Evolutionary conservation across 495 filamentous ascomycete species (phyloP).

Genomic region (Penicillium cosmopolitanum): DNA sequence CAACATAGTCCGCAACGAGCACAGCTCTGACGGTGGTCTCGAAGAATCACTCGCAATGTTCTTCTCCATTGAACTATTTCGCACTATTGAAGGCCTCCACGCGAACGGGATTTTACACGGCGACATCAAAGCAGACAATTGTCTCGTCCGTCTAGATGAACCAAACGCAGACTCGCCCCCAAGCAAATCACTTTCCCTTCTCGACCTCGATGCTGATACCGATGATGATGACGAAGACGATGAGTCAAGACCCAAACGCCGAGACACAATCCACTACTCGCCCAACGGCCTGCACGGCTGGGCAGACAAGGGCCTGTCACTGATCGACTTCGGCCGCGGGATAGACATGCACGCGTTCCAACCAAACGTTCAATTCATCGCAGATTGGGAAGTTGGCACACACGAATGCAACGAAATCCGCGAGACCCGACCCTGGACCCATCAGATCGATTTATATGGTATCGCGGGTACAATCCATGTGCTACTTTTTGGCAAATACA

Average conservation of each 20-base stretch:
- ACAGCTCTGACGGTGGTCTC: slow-evolving; percentile 63
- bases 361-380: slow-evolving; percentile 81
- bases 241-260: slow-evolving; percentile 47
- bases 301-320: slow-evolving; percentile 73
- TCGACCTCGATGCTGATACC: slow-evolving; percentile 35
- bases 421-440: slow-evolving; percentile 91
- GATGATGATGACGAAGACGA: slow-evolving; percentile 15
- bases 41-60: slow-evolving; percentile 93
- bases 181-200: slow-evolving; percentile 30
- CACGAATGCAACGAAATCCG: slow-evolving; percentile 95
- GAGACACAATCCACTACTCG: slow-evolving; percentile 59
- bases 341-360: slow-evolving; percentile 90
- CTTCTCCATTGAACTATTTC: slow-evolving; percentile 87
- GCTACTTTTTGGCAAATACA: slow-evolving; percentile 91
- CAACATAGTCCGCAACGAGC: slow-evolving; percentile 78
- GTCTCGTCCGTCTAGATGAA: slow-evolving; percentile 79
- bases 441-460: slow-evolving; percentile 93
- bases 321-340: slow-evolving; percentile 94
- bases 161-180: slow-evolving; percentile 26
- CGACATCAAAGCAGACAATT: slow-evolving; percentile 94
- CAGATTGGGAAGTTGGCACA: slow-evolving; percentile 85
- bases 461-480: slow-evolving; percentile 83
- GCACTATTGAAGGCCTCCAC: slow-evolving; percentile 88
- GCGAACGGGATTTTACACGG: slow-evolving; percentile 81
- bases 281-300: slow-evolving; percentile 76